phyloP scores from a whole-genome alignment of 352 stramenopile species.

The Elongisporangium senticosum region DNA sequence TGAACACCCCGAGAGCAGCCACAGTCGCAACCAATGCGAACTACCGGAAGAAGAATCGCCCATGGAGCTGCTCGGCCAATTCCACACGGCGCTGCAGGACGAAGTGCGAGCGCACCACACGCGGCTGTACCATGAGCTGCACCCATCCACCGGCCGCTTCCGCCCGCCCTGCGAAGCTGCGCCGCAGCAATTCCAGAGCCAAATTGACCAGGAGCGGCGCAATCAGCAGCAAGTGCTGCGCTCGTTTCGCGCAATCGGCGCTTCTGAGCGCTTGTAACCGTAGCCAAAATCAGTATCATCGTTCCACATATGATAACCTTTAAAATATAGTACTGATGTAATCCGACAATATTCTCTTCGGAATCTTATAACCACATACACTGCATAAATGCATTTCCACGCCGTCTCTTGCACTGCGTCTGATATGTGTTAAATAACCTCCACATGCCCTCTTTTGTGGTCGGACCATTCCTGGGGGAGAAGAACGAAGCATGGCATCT shows the following conservation, averaged over 20 bases:
- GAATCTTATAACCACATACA: background rate
- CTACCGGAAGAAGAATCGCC: background rate
- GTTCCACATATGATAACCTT: background rate
- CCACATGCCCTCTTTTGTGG: background rate
- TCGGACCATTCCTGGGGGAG: background rate
- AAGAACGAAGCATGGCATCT: background rate
- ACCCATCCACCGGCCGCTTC: constrained; percentile 23
- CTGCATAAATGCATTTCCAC: background rate
- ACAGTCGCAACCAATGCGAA: background rate
- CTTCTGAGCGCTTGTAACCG: background rate
- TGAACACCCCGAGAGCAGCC: background rate
- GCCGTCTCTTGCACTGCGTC: background rate
- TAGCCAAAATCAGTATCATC: background rate
- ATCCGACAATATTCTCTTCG: too few relatives aligned
- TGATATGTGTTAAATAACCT: background rate
- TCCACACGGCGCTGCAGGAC: constrained; percentile 16
- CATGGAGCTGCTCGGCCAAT: constrained; percentile 10
- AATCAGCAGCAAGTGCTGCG: constrained; percentile 28
- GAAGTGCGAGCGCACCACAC: constrained; percentile 29
- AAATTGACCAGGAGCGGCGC: constrained; percentile 26
- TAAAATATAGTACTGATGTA: background rate
- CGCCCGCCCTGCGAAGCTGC: constrained; percentile 19
- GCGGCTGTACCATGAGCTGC: constrained; percentile 28
- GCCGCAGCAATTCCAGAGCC: constrained; percentile 13
- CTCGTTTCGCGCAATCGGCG: constrained; percentile 3